Evolutionary conservation across 2,329 filamentous ascomycete genomes (phyloP).

Genomic region (Albophoma yamanashiensis): DNA sequence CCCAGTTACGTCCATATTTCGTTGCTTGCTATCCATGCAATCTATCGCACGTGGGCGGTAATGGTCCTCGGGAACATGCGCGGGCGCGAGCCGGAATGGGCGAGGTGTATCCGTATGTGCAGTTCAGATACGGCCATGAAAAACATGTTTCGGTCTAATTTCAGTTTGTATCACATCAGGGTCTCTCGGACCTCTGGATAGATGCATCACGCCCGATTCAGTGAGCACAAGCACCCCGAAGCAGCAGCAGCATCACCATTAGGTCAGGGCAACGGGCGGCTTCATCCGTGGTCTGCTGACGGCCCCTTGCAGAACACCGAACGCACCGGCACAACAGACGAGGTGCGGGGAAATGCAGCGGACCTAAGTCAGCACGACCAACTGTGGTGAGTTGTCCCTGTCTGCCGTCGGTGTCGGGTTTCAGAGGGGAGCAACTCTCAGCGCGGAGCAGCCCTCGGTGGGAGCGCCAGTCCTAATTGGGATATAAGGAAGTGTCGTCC

Average conservation of each 20-base stretch:
- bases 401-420: not conserved
- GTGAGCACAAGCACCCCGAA: not conserved
- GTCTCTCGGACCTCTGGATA: not conserved
- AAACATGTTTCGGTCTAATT: not conserved
- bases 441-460: not conserved
- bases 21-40: too few relatives aligned
- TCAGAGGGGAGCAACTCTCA: not conserved
- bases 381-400: not conserved
- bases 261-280: not conserved
- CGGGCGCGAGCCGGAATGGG: too few relatives aligned
- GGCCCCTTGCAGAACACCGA: not conserved
- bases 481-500: too few relatives aligned
- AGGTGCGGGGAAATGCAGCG: not conserved
- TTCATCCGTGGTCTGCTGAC: not conserved
- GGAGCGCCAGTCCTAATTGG: not conserved
- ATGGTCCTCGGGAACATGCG: too few relatives aligned
- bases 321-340: not conserved
- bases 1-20: too few relatives aligned
- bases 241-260: not conserved
- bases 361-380: not conserved
- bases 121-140: too few relatives aligned
- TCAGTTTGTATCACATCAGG: not conserved
- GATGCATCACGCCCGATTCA: not conserved
- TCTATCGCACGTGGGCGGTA: too few relatives aligned
- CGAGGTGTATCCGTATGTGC: too few relatives aligned